A percentile compares a stretch with the other conserved stretches of the same genome.
These are phyloP conservation scores for Aspergillus sp. DNA, from an alignment of 2,329 filamentous ascomycete genomes.

Conservation along the genomic window DNA sequence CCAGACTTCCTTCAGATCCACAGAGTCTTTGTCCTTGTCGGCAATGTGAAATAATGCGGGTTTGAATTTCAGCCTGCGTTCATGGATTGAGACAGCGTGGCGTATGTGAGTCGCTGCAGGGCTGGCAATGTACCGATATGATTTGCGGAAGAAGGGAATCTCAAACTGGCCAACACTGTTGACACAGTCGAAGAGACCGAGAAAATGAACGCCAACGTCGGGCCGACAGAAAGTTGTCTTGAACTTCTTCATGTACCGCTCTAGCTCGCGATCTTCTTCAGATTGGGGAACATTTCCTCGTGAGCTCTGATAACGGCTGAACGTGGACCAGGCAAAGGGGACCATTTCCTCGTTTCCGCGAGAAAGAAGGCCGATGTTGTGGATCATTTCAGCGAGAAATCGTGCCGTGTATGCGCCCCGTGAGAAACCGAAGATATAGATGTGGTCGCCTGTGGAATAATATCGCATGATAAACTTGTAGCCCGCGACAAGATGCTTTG, in stretches of 20 bases:
- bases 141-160: constrained; percentile 29
- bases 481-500: constrained; percentile 2
- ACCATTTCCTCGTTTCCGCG: constrained; percentile 57
- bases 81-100: constrained; percentile 56
- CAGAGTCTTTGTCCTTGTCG: constrained; percentile 25
- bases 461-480: constrained; percentile 11
- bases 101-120: constrained; percentile 49
- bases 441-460: constrained; percentile 12
- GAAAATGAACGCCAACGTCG: constrained; percentile 52
- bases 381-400: constrained; percentile 12
- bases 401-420: constrained; percentile 15
- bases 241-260: constrained; percentile 43
- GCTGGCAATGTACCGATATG: constrained; percentile 36
- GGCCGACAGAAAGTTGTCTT: constrained; percentile 51
- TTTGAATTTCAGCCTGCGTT: constrained; percentile 58
- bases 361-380: constrained; percentile 41
- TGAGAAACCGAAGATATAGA: constrained; percentile 17
- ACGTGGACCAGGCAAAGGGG: constrained; percentile 46
- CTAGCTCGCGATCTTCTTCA: constrained; percentile 18
- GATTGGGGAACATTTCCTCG: constrained; percentile 25
- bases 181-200: constrained; percentile 58
- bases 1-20: constrained; percentile 56
- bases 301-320: constrained; percentile 33
- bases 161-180: constrained; percentile 44
- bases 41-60: constrained; percentile 44